phyloP scores from a whole-genome alignment of 768 basidiomycete species.

The Melanogaster broomeanus region DNA sequence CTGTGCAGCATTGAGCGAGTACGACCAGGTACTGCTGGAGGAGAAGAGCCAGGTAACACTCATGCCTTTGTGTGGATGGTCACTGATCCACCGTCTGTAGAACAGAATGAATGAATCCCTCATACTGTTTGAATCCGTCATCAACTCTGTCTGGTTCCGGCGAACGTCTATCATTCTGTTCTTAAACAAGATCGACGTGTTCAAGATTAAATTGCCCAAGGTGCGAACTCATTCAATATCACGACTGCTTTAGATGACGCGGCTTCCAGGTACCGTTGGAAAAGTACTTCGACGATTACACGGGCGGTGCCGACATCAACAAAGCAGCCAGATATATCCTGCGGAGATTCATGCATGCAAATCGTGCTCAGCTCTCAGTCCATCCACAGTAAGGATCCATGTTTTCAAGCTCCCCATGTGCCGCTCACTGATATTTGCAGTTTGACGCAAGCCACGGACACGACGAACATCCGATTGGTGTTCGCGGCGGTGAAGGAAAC shows the following conservation, averaged over 20 bases:
- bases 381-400: constrained; percentile 79
- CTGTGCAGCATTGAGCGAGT: too few species aligned
- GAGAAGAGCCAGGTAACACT: too few species aligned
- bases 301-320: constrained; percentile 86
- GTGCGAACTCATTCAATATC: constrained; percentile 2
- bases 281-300: constrained; percentile 84
- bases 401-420: background rate
- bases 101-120: too few species aligned
- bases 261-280: constrained; percentile 66
- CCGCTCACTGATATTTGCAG: constrained; percentile 33
- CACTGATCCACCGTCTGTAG: too few species aligned
- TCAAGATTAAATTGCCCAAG: constrained; percentile 73
- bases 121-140: too few species aligned
- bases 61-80: too few species aligned
- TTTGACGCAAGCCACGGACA: constrained; percentile 88
- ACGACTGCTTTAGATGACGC: background rate
- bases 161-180: too few species aligned
- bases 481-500: constrained; percentile 92
- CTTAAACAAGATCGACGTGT: constrained; percentile 74
- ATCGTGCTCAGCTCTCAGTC: constrained; percentile 80
- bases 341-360: constrained; percentile 94
- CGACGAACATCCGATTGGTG: constrained; percentile 77
- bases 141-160: too few species aligned
- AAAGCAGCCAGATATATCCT: constrained; percentile 94
- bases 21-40: too few species aligned